Evolutionary conservation across 108 stramenopile genomes (phyloP).

Genomic region (Phaeodactylum tricornutum): DNA sequence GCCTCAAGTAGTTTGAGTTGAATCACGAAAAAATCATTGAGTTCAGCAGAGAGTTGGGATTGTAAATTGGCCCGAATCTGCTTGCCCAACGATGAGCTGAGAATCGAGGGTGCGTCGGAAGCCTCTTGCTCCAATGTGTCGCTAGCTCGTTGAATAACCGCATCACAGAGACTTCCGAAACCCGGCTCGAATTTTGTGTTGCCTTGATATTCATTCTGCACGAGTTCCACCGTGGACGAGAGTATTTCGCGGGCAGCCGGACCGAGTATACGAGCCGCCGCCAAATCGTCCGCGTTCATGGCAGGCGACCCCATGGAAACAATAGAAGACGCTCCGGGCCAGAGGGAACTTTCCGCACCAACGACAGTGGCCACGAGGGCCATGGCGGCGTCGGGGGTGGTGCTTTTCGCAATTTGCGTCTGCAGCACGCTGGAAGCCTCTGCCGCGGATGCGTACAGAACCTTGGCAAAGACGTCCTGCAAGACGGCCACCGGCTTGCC

Average conservation of each 20-base stretch:
- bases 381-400: too few species aligned
- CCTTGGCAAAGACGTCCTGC: slow-evolving; percentile 54
- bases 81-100: slow-evolving; percentile 27
- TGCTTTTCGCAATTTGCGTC: too few species aligned
- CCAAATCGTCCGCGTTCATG: slow-evolving; percentile 8
- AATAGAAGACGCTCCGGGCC: not conserved
- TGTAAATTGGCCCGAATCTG: slow-evolving; percentile 46
- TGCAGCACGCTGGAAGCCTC: slow-evolving; percentile 33
- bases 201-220: slow-evolving; percentile 10
- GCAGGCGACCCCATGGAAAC: slow-evolving; percentile 6
- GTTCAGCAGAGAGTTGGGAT: slow-evolving; percentile 43
- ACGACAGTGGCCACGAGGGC: not conserved
- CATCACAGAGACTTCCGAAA: slow-evolving; percentile 63
- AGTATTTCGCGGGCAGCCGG: too few species aligned
- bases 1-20: slow-evolving; percentile 48
- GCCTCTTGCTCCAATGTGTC: slow-evolving; percentile 5
- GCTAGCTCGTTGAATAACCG: slow-evolving; percentile 17
- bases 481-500: slow-evolving; percentile 32
- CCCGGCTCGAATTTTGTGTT: slow-evolving; percentile 34
- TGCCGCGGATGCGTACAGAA: slow-evolving; percentile 48
- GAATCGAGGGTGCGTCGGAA: slow-evolving; percentile 35
- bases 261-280: not conserved
- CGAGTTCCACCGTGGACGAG: too few species aligned
- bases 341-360: not conserved
- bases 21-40: slow-evolving; percentile 44